phyloP scores from a whole-genome alignment of 1,139 yeast species.

The Protomyces pachydermus region DNA sequence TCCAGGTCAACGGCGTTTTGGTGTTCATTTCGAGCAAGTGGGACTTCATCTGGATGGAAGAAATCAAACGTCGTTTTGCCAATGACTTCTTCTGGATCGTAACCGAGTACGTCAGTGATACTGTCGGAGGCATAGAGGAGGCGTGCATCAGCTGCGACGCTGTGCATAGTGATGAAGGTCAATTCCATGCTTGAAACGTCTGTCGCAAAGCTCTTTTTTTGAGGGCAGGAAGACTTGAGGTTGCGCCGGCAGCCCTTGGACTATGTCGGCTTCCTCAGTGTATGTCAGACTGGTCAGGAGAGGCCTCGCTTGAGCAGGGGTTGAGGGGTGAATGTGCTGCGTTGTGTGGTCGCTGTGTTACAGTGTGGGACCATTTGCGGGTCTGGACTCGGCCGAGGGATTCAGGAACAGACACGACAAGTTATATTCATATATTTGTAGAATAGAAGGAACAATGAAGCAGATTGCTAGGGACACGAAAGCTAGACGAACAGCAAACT shows the following conservation, averaged over 20 bases:
- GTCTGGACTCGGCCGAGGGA: too few relatives aligned
- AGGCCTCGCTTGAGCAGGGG: too few relatives aligned
- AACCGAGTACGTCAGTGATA: conserved; percentile 29
- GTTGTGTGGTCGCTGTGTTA: too few relatives aligned
- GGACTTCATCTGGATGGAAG: conserved; percentile 27
- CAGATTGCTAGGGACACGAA: too few relatives aligned
- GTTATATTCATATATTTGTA: background rate
- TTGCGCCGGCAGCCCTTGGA: too few relatives aligned
- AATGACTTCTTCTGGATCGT: conserved; percentile 27
- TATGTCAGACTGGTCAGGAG: too few relatives aligned
- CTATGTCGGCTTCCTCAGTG: too few relatives aligned
- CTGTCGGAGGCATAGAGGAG: conserved; percentile 30
- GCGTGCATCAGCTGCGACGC: conserved; percentile 18
- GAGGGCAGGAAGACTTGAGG: too few relatives aligned
- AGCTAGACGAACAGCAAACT: background rate
- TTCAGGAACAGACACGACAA: too few relatives aligned
- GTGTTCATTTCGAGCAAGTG: conserved; percentile 3
- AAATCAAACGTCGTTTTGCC: conserved; percentile 25
- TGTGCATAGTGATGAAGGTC: conserved; percentile 29
- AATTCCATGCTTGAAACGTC: conserved; percentile 5
- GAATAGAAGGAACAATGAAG: background rate
- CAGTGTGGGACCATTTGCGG: too few relatives aligned
- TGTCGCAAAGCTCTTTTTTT: too few relatives aligned
- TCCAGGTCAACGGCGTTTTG: conserved; percentile 16
- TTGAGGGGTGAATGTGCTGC: too few relatives aligned